A percentile compares a stretch with the other conserved stretches of the same genome.
These are phyloP conservation scores for Hamigera avellanea DNA, from an alignment of 495 filamentous ascomycete genomes.

Conservation along the genomic window DNA sequence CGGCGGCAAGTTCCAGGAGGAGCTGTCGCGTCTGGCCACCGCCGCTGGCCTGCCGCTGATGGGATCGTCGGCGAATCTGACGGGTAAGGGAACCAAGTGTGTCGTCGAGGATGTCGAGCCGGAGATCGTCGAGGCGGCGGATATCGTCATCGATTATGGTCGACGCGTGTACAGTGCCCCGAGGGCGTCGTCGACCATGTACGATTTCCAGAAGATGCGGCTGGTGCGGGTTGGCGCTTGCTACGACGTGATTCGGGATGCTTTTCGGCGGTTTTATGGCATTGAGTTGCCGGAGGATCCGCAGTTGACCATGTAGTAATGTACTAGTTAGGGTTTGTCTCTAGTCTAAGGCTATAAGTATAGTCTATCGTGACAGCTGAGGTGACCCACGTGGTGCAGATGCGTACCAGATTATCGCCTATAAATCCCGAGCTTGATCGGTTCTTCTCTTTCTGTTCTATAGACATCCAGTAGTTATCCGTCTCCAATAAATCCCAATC, in stretches of 20 bases:
- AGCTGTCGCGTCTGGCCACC: slow-evolving; percentile 10
- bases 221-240: slow-evolving; percentile 22
- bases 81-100: slow-evolving; percentile 14
- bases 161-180: slow-evolving; percentile 12
- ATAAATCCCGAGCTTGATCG: too few species aligned
- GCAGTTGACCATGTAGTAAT: too few species aligned
- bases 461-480: too few species aligned
- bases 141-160: slow-evolving; percentile 22
- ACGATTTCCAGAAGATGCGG: slow-evolving; percentile 15
- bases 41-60: slow-evolving; percentile 8
- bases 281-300: slow-evolving; percentile 16
- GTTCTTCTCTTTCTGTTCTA: too few species aligned
- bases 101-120: slow-evolving; percentile 18
- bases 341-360: too few species aligned
- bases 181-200: slow-evolving; percentile 19
- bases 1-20: slow-evolving; percentile 14
- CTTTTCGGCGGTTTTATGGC: slow-evolving; percentile 10
- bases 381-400: too few species aligned
- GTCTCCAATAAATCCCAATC: too few species aligned
- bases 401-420: too few species aligned
- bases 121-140: slow-evolving; percentile 12
- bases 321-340: too few species aligned
- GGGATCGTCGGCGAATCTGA: slow-evolving; percentile 19
- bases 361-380: too few species aligned
- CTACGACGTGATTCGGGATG: slow-evolving; percentile 20